Base-by-base conservation (phyloP, 768 basidiomycete species). In the Lentinus brumalis region DNA sequence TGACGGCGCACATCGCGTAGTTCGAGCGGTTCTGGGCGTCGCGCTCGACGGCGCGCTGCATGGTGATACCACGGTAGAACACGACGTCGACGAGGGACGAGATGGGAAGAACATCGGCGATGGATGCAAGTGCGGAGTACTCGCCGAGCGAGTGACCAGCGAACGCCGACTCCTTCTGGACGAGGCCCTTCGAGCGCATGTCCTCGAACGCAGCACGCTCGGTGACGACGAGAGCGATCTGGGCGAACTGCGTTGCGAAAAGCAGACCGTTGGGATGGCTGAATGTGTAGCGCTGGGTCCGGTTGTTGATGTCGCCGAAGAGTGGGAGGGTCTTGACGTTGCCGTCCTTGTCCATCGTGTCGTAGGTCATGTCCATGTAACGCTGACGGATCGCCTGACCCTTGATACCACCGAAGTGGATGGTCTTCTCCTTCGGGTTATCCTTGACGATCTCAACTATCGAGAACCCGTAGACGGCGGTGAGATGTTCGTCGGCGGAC, bases 321-420 rank as follows among this genome's bases (percentile, higher is more conserved):
- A 99, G 86, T 49, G 96, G 96, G 12, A 97, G 88, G 0, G 94
- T 98, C 82, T 95, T 96, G 74, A 98, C 86, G 70, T 91, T 88
- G 58, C 96, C 96, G 68, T 96, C 94, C 78, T 92, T 94, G 77
- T 97, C 96, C 83, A 93, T 90, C 0, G 94, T 88, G 71, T 98
- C 96, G 79, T 98, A 98, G 5, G 92, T 91, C 91, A 99, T 97
- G 67, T 96, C 95, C 94, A 98, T 98, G 78, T 99, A 99, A n/a
- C 97, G 88, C 69, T 96, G 92, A 31, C 97, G 92, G 65, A 98
- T 98, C 3, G 89, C 96, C 73, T 98, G 96, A 42, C 97, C 97
- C 78, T 98, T 98, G 76, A 98, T 92, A 73, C 97, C 97, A 80
- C 97, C 97, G 66, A 99, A 99, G 76, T 99, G 96, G 67, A 99